These are phyloP conservation scores for Silene vulgaris DNA, from an alignment of 179 eudicot species.

Conservation along the genomic window DNA sequence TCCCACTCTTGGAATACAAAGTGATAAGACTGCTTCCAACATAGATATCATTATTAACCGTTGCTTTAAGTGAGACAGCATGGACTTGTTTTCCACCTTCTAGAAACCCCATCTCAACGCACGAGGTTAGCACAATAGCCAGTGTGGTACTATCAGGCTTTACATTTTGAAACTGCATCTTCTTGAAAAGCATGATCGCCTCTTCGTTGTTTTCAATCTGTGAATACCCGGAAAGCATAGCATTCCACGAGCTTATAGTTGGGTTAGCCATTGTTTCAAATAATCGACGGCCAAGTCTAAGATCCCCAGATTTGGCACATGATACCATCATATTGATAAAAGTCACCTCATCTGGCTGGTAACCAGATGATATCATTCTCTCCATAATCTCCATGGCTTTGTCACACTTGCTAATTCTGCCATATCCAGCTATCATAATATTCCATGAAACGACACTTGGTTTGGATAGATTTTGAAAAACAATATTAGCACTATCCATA, in stretches of 20 bases:
- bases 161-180: slow-evolving; percentile 54
- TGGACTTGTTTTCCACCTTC: slow-evolving; percentile 63
- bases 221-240: slow-evolving; percentile 63
- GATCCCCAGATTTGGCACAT: slow-evolving; percentile 43
- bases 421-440: slow-evolving; percentile 74
- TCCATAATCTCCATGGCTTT: slow-evolving; percentile 48
- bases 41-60: slow-evolving; percentile 37
- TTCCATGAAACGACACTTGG: slow-evolving; percentile 66
- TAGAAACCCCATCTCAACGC: slow-evolving; percentile 48
- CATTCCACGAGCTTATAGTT: slow-evolving; percentile 66
- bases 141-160: slow-evolving; percentile 58
- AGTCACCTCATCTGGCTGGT: slow-evolving; percentile 67
- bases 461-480: slow-evolving; percentile 42
- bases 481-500: slow-evolving; percentile 47
- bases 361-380: slow-evolving; percentile 48
- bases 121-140: slow-evolving; percentile 54
- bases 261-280: slow-evolving; percentile 54
- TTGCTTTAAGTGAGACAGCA: slow-evolving; percentile 42
- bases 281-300: slow-evolving; percentile 42
- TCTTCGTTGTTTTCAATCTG: slow-evolving; percentile 46
- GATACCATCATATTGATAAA: slow-evolving; percentile 50
- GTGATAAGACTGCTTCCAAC: slow-evolving; percentile 69
- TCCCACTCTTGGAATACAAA: slow-evolving; percentile 51
- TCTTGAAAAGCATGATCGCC: slow-evolving; percentile 52
- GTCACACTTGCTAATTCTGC: slow-evolving; percentile 38